Evolutionary conservation across 164 flowering plant genomes (phyloP), one percentile per base, ranked within the genome.

Genomic region (Vitis labrusca): DNA sequence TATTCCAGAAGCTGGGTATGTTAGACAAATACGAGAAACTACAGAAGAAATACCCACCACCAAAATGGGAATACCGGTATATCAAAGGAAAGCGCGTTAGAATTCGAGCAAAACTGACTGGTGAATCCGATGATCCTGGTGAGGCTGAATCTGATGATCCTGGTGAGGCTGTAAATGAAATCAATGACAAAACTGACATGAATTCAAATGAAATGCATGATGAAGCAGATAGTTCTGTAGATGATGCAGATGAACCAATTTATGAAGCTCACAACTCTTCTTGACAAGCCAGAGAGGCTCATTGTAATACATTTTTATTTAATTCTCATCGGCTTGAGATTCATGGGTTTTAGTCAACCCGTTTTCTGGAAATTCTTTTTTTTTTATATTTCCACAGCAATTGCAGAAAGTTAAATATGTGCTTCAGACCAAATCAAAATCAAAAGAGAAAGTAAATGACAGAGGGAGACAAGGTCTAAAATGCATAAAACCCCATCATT

Each of bases 81-180:
- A 65, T 84, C 66, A 90, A 83, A 83, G 98, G 98, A 48, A 91
- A 87, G 77, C 94, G 97, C 62, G 82, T 91, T 32, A 88, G 77
- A 72, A 54, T 91, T 60, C 79, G 79, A 74, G 59, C 80, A 6
- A 80, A 83, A 60, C 61, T 69, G 59, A 53, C 64, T 8, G 48
- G 69, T 14, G 69, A 76, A 70, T 57, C 50, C 50, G 72, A 63
- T 51, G 66, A 64, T 64, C 62, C 23, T 58, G 48, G 58, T 44
- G 27, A 68, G 64, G 73, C 54, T 59, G 63, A 76, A 70, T 57
- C 50, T 52, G 72, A 63, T 54, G 66, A 64, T 64, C 62, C 23
- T 54, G 48, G 58, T 44, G 27, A 68, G 64, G 73, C 54, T 59
- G 63, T 5, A 15, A 57, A 48, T 11, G 17, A 61, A 14, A 50